Conservation (phyloP, 345 rosid genomes). For the Raphanus raphanistrum region DNA sequence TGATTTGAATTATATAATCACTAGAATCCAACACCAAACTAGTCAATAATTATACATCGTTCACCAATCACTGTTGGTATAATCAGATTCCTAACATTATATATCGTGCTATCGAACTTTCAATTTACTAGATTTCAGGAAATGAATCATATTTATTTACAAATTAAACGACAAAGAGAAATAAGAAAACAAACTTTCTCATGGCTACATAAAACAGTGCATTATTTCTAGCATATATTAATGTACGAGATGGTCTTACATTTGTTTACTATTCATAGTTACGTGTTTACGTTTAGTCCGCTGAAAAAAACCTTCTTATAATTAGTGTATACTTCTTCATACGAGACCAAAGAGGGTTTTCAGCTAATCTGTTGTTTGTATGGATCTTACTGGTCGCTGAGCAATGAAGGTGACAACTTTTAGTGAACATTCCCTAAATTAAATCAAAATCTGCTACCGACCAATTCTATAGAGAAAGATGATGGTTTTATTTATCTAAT, state of each 20-base stretch:
- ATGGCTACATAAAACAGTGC: neutral
- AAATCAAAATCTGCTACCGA: neutral
- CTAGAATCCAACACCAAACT: constrained; percentile 28
- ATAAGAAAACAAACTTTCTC: neutral
- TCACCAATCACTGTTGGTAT: neutral
- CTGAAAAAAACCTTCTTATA: neutral
- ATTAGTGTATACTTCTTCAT: neutral
- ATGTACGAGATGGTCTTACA: neutral
- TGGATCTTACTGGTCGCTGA: neutral
- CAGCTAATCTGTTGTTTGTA: neutral
- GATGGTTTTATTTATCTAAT: neutral
- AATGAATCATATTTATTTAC: neutral
- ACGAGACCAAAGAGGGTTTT: neutral
- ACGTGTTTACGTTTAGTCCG: neutral
- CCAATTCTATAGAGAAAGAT: neutral
- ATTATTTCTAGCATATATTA: neutral
- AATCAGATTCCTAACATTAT: neutral
- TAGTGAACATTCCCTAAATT: neutral
- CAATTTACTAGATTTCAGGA: constrained; percentile 7
- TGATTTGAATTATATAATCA: neutral
- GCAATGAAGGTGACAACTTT: neutral
- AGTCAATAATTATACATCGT: neutral
- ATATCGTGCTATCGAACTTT: constrained; percentile 1
- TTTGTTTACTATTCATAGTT: neutral
- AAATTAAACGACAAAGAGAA: neutral